These are phyloP conservation scores for Gamarada debralockiae DNA, from an alignment of 495 filamentous ascomycete genomes.

Conservation along the genomic window DNA sequence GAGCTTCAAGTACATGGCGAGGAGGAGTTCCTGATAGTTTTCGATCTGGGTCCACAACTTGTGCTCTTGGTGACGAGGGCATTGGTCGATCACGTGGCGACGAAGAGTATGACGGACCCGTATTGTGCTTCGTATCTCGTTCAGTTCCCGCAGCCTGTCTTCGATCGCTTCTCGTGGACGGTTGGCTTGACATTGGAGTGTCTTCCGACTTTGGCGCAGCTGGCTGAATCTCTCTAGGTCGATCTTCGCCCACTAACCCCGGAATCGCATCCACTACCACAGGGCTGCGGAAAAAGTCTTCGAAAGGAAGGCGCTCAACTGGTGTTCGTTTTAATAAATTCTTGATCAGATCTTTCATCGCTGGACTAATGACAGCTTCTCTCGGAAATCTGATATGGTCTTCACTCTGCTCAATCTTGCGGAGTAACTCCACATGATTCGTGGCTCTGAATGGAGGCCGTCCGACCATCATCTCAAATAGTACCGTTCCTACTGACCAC, in stretches of 20 bases:
- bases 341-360: slow-evolving; percentile 79
- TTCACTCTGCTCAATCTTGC: slow-evolving; percentile 82
- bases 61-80: slow-evolving; percentile 12
- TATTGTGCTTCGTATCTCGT: neutral
- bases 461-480: slow-evolving; percentile 91
- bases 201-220: slow-evolving; percentile 6
- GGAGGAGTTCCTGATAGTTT: slow-evolving; percentile 22
- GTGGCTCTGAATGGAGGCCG: slow-evolving; percentile 85
- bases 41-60: slow-evolving; percentile 8
- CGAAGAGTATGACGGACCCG: slow-evolving; percentile 8
- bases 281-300: slow-evolving; percentile 70
- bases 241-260: slow-evolving; percentile 73
- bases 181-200: slow-evolving; percentile 11
- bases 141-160: slow-evolving; percentile 3
- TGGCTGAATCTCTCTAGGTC: slow-evolving; percentile 36
- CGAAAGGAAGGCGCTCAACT: slow-evolving; percentile 76
- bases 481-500: slow-evolving; percentile 94
- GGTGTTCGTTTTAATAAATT: slow-evolving; percentile 80
- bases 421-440: slow-evolving; percentile 91
- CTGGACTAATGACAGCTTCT: slow-evolving; percentile 64
- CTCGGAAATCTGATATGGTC: slow-evolving; percentile 80
- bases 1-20: neutral
- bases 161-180: slow-evolving; percentile 11
- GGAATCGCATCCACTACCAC: slow-evolving; percentile 80
- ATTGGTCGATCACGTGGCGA: slow-evolving; percentile 15